Evolutionary conservation across 2,329 filamentous ascomycete species (phyloP).

Genomic region (Neodidymelliopsis sp.): DNA sequence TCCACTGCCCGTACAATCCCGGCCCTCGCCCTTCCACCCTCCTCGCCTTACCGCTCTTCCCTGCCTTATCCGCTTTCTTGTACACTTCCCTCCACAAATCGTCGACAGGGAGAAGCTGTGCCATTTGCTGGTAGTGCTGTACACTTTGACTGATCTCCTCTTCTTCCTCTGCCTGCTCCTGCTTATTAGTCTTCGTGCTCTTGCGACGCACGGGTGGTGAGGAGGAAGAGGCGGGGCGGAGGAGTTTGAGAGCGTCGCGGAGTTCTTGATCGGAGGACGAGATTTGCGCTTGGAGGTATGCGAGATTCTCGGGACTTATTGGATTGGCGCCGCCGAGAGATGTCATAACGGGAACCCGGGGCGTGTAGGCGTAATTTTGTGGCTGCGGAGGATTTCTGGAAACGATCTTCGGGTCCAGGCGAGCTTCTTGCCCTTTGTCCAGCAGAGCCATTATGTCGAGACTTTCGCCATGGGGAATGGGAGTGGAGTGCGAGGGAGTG

Average conservation of each 20-base stretch:
- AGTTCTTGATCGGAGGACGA: slow-evolving; percentile 76
- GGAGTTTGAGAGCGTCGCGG: slow-evolving; percentile 71
- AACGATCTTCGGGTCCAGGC: slow-evolving; percentile 69
- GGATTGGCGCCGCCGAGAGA: slow-evolving; percentile 57
- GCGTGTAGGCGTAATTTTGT: slow-evolving; percentile 70
- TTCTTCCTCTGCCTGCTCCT: too few species aligned
- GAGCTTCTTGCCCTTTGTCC: slow-evolving; percentile 72
- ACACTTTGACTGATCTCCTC: slow-evolving; percentile 23
- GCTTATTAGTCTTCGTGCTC: too few species aligned
- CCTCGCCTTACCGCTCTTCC: background rate
- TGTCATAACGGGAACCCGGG: slow-evolving; percentile 82
- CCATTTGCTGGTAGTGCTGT: slow-evolving; percentile 39
- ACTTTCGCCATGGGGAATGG: slow-evolving; percentile 85
- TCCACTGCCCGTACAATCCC: slow-evolving; percentile 12
- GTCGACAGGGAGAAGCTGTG: slow-evolving; percentile 35
- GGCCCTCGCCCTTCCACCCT: background rate
- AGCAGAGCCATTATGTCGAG: slow-evolving; percentile 84
- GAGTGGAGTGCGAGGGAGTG: slow-evolving; percentile 81
- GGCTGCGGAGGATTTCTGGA: slow-evolving; percentile 67
- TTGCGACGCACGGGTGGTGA: background rate
- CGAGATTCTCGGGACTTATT: slow-evolving; percentile 52
- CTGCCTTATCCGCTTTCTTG: slow-evolving; percentile 6
- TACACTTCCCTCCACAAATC: slow-evolving; percentile 31
- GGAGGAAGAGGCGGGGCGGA: slow-evolving; percentile 6
- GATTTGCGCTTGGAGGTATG: slow-evolving; percentile 87